These are phyloP conservation scores for Colletotrichum trifolii DNA, from an alignment of 2,329 filamentous ascomycete genomes.

Conservation along the genomic window DNA sequence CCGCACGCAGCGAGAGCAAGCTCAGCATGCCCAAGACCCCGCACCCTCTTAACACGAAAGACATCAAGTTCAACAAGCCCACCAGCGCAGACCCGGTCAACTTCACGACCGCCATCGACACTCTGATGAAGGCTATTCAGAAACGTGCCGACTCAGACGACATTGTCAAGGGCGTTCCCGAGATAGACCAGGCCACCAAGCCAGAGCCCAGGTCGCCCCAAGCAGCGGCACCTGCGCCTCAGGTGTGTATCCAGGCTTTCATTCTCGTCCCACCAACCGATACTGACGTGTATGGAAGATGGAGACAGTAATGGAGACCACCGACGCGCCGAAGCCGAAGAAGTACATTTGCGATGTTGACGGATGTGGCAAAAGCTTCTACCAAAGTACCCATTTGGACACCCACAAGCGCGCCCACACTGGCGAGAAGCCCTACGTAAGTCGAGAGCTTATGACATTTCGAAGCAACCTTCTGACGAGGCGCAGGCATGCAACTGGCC, in stretches of 20 bases:
- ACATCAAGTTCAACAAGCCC: slow-evolving; percentile 57
- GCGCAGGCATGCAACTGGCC: slow-evolving; percentile 74
- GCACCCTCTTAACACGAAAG: slow-evolving; percentile 48
- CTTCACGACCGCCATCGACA: slow-evolving; percentile 87
- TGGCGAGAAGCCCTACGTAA: slow-evolving; percentile 88
- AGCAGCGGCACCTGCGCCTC: background rate
- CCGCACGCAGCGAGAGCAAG: slow-evolving; percentile 31
- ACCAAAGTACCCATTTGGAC: slow-evolving; percentile 91
- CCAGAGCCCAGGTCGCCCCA: slow-evolving; percentile 26
- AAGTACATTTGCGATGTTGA: slow-evolving; percentile 79
- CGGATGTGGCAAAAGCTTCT: slow-evolving; percentile 84
- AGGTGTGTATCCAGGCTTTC: slow-evolving; percentile 1
- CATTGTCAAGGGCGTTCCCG: slow-evolving; percentile 38
- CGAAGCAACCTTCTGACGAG: slow-evolving; percentile 40
- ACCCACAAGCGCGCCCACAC: slow-evolving; percentile 92
- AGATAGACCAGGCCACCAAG: slow-evolving; percentile 29
- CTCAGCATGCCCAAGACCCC: slow-evolving; percentile 31
- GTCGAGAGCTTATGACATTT: slow-evolving; percentile 46
- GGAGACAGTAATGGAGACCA: slow-evolving; percentile 4
- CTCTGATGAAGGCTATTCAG: slow-evolving; percentile 90
- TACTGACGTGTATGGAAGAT: background rate
- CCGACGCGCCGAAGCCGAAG: slow-evolving; percentile 53
- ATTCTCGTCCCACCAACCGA: background rate
- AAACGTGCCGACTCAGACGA: slow-evolving; percentile 62
- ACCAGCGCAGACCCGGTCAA: slow-evolving; percentile 63